Evolutionary conservation across 768 basidiomycete genomes (phyloP).

Genomic region (Boletus vermiculosoides): DNA sequence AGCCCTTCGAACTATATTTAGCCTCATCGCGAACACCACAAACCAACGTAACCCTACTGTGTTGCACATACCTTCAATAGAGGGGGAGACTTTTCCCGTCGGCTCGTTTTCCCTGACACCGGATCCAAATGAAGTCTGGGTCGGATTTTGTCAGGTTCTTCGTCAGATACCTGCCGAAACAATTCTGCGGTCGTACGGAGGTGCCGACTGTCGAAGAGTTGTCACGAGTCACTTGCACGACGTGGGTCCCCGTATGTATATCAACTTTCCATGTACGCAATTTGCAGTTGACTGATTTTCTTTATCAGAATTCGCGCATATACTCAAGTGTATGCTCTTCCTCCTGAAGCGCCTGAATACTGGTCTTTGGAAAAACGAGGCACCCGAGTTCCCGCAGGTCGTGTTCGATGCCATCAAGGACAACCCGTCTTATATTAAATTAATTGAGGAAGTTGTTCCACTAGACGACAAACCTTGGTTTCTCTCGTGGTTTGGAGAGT

Average conservation of each 20-base stretch:
- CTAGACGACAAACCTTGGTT: slow-evolving; percentile 44
- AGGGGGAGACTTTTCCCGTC: slow-evolving; percentile 3
- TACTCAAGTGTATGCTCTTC: slow-evolving; percentile 57
- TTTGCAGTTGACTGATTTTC: slow-evolving; percentile 1
- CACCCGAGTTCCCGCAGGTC: slow-evolving; percentile 69
- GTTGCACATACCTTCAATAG: neutral
- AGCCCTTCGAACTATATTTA: slow-evolving; percentile 43
- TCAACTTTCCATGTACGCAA: slow-evolving; percentile 9
- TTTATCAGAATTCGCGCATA: slow-evolving; percentile 53
- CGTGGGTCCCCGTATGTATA: slow-evolving; percentile 55
- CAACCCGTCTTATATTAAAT: slow-evolving; percentile 55
- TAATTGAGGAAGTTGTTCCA: slow-evolving; percentile 39
- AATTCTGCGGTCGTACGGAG: slow-evolving; percentile 35
- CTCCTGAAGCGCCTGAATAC: slow-evolving; percentile 56
- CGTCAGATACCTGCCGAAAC: slow-evolving; percentile 52
- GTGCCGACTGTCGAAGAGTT: slow-evolving; percentile 49
- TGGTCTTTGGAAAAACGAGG: slow-evolving; percentile 68
- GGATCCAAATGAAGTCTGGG: slow-evolving; percentile 53
- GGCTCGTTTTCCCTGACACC: slow-evolving; percentile 33
- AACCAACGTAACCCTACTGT: neutral
- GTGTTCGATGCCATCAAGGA: slow-evolving; percentile 83
- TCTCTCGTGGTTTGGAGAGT: slow-evolving; percentile 65
- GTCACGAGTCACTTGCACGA: slow-evolving; percentile 62
- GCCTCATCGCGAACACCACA: slow-evolving; percentile 17
- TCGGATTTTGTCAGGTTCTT: slow-evolving; percentile 42